Percentiles rank a stretch among this genome's conserved stretches.
These are phyloP conservation scores for Podila epigama DNA, from an alignment of 192 early-diverging fungal species.

Conservation along the genomic window DNA sequence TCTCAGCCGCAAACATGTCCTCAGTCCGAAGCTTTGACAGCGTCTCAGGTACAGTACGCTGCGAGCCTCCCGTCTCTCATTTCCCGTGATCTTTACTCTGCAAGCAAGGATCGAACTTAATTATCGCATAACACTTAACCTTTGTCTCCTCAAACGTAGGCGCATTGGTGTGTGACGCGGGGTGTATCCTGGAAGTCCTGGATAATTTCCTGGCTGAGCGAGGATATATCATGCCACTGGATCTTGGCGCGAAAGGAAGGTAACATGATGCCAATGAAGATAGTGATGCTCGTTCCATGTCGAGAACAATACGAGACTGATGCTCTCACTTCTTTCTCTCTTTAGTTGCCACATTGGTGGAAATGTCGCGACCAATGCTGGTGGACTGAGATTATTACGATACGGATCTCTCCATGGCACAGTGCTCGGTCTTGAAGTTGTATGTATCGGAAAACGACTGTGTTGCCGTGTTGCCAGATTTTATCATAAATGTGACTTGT, in stretches of 20 bases:
- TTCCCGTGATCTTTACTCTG: background rate
- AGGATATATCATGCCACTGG: constrained; percentile 93
- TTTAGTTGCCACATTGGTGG: constrained; percentile 96
- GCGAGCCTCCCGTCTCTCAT: background rate
- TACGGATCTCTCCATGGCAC: constrained; percentile 97
- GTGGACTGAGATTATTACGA: constrained; percentile 90
- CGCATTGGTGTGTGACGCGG: constrained; percentile 90
- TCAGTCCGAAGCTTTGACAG: constrained; percentile 76
- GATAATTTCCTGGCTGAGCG: constrained; percentile 85
- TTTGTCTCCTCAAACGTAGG: constrained; percentile 52
- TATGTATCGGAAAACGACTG: constrained; percentile 31
- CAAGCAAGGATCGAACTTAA: constrained; percentile 1
- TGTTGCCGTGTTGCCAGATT: no score
- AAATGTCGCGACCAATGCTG: constrained; percentile 99
- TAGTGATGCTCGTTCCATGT: background rate
- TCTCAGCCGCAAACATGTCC: constrained; percentile 84
- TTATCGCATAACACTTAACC: background rate
- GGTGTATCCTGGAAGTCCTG: constrained; percentile 89
- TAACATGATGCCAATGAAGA: background rate
- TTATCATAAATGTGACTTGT: no score
- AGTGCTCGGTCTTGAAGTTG: constrained; percentile 95
- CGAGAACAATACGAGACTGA: background rate
- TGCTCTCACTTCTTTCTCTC: background rate
- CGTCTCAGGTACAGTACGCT: constrained; percentile 53
- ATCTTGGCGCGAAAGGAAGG: constrained; percentile 85